Conservation (phyloP, 345 rosid genomes). For the Pugionium dolabratum region DNA sequence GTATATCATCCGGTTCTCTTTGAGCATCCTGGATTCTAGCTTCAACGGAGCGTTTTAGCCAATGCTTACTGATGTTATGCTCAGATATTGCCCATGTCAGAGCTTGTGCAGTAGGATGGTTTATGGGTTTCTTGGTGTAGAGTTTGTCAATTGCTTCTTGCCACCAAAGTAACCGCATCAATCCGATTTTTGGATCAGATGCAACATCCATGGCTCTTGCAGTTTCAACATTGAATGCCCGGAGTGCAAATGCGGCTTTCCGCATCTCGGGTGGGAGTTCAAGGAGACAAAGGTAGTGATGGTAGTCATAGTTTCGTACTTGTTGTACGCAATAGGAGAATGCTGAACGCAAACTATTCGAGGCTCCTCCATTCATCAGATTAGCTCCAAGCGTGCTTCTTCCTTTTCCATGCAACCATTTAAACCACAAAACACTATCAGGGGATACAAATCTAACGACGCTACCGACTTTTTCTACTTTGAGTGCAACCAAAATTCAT, state of each 20-base stretch:
- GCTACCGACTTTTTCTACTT: background rate
- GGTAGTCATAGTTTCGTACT: slow-evolving; percentile 90
- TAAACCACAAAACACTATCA: slow-evolving; percentile 19
- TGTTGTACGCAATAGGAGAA: slow-evolving; percentile 84
- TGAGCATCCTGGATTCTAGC: slow-evolving; percentile 80
- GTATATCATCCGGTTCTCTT: slow-evolving; percentile 64
- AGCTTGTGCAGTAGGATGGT: slow-evolving; percentile 81
- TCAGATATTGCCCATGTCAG: slow-evolving; percentile 72
- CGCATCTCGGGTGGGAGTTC: slow-evolving; percentile 79
- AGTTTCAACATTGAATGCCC: slow-evolving; percentile 91
- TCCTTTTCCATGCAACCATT: slow-evolving; percentile 19
- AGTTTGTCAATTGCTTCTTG: slow-evolving; percentile 88
- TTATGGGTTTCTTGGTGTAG: slow-evolving; percentile 59
- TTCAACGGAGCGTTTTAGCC: slow-evolving; percentile 85
- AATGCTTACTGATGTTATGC: slow-evolving; percentile 65
- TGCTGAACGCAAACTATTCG: slow-evolving; percentile 62
- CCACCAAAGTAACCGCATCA: slow-evolving; percentile 96
- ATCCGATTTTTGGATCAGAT: slow-evolving; percentile 86
- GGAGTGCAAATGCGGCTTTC: slow-evolving; percentile 88
- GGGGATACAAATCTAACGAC: slow-evolving; percentile 6
- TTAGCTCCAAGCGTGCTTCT: slow-evolving; percentile 4
- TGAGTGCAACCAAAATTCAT: background rate
- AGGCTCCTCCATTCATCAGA: slow-evolving; percentile 66
- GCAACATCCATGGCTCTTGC: slow-evolving; percentile 94
- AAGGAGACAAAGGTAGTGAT: slow-evolving; percentile 95